Evolutionary conservation across 345 rosid genomes (phyloP).

Genomic region (sweet orange (Citrus sinensis)): DNA sequence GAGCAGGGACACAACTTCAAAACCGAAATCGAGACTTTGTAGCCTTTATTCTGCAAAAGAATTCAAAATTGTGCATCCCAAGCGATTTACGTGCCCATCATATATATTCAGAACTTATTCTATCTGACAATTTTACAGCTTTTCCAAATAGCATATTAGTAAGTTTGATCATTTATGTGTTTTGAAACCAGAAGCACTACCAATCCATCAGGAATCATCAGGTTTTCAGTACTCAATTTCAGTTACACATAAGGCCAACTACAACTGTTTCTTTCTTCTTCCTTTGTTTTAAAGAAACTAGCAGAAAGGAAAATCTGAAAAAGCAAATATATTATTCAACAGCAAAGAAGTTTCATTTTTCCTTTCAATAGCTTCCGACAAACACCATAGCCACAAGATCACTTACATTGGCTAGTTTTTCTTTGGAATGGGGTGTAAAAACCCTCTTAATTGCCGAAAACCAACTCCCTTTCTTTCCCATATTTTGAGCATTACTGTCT

Average conservation of each 20-base stretch:
- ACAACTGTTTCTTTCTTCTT: neutral
- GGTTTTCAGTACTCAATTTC: neutral
- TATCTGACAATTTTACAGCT: neutral
- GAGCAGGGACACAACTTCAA: neutral
- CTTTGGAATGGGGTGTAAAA: conserved; percentile 66
- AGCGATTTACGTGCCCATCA: neutral
- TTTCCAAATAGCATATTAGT: neutral
- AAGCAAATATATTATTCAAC: too few species aligned
- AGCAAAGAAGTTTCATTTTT: neutral
- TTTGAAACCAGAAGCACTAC: neutral
- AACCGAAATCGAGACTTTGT: neutral
- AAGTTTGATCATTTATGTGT: neutral
- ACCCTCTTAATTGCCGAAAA: conserved; percentile 88
- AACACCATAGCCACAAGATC: neutral
- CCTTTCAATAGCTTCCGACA: neutral
- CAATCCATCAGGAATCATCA: neutral
- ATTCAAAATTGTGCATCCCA: neutral
- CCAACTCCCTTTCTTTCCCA: conserved; percentile 98
- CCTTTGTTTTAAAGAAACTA: neutral
- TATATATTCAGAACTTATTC: neutral
- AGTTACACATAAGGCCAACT: neutral
- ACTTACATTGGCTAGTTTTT: conserved; percentile 69
- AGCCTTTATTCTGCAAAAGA: neutral
- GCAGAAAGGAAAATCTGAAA: neutral
- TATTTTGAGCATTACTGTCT: conserved; percentile 61